Evolutionary conservation across 2,329 filamentous ascomycete genomes (phyloP).

Genomic region (Fusarium sp.): DNA sequence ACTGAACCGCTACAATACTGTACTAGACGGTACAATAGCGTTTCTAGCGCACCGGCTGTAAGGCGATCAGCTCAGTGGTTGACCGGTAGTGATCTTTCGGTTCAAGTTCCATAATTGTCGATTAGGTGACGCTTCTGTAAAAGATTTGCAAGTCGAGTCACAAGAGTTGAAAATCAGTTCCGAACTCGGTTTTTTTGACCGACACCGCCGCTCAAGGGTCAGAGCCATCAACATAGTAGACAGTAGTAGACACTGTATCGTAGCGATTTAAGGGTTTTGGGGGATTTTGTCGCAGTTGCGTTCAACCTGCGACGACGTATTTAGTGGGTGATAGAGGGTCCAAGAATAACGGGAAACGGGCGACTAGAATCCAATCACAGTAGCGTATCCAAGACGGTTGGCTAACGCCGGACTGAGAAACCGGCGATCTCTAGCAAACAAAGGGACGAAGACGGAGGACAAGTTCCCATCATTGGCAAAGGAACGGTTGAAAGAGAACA

Average conservation of each 20-base stretch:
- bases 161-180: conserved; percentile 32
- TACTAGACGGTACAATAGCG: conserved; percentile 13
- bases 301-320: conserved; percentile 31
- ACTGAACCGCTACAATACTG: background rate
- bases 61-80: conserved; percentile 22
- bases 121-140: conserved; percentile 22
- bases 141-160: conserved; percentile 32
- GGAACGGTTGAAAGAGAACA: conserved; percentile 1
- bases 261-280: conserved; percentile 4
- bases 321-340: conserved; percentile 15
- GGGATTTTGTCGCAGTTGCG: conserved; percentile 22
- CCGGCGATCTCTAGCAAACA: conserved; percentile 17
- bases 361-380: conserved; percentile 16
- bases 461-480: conserved; percentile 13
- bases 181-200: conserved; percentile 29
- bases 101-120: conserved; percentile 16
- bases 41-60: conserved; percentile 4
- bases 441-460: background rate
- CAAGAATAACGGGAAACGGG: conserved; percentile 20
- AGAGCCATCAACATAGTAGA: background rate
- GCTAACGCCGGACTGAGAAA: conserved; percentile 7
- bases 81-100: conserved; percentile 17
- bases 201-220: conserved; percentile 33
- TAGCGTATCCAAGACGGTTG: conserved; percentile 4
- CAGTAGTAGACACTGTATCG: conserved; percentile 31